phyloP scores from a whole-genome alignment of 768 basidiomycete genomes.

The Tremella mesenterica region DNA sequence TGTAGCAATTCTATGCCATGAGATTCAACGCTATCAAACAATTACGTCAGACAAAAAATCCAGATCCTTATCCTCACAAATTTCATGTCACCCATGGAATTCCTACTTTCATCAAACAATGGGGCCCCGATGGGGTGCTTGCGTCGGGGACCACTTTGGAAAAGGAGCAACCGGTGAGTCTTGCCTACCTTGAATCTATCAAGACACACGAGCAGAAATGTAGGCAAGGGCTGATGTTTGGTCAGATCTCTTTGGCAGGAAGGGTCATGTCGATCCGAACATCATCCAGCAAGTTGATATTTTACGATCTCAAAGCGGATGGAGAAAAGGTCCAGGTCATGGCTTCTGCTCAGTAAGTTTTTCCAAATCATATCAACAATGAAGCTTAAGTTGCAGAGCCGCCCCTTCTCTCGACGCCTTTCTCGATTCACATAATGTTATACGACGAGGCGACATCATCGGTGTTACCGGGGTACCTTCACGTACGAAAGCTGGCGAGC shows the following conservation, averaged over 20 bases:
- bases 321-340: constrained; percentile 91
- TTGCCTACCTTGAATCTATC: neutral
- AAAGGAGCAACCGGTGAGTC: constrained; percentile 42
- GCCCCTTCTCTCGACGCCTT: constrained; percentile 50
- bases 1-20: constrained; percentile 91
- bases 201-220: neutral
- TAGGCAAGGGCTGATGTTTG: constrained; percentile 4
- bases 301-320: constrained; percentile 90
- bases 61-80: constrained; percentile 99
- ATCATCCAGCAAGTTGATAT: constrained; percentile 71
- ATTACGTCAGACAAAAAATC: constrained; percentile 71
- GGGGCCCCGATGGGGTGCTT: constrained; percentile 65
- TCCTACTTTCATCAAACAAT: constrained; percentile 61
- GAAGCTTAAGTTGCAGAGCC: constrained; percentile 28
- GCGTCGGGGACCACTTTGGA: constrained; percentile 59
- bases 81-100: constrained; percentile 79
- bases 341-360: constrained; percentile 69
- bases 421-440: constrained; percentile 64
- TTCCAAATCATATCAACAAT: neutral
- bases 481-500: constrained; percentile 90
- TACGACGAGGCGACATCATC: constrained; percentile 93
- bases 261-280: constrained; percentile 83
- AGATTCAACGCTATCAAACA: constrained; percentile 79
- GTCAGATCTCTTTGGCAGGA: constrained; percentile 60
- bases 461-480: constrained; percentile 82